Evolutionary conservation across 2,329 filamentous ascomycete genomes (phyloP), one percentile per base, ranked within the genome.

Genomic region (Colletotrichum sidae): DNA sequence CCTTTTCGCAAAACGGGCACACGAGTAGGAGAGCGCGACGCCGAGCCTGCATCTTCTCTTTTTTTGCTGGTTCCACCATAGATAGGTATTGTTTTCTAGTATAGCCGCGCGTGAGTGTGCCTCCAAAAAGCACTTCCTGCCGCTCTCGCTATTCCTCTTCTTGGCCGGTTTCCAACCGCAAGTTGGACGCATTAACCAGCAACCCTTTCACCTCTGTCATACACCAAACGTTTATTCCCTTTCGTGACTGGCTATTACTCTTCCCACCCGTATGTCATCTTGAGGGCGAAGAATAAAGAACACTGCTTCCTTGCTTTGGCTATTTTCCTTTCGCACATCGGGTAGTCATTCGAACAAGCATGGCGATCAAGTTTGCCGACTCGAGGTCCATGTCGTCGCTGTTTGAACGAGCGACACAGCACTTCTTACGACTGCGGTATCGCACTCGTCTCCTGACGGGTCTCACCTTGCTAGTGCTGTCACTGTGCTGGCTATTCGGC

Each of bases 401-500:
- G 13, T 34, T 35, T 15, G 46, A 58, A 11, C 34, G 15, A 12
- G 15, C 17, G 8, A 33, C 17, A 6, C 4, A 53, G 3, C 12
- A 15, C 42, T 6, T 34, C 13, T 53, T 34, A 3, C 57, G 57
- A 7, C n/a, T 49, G 17, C 41, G 41, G 0, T 37, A 49, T 10
- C 57, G 49, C 2, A 13, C 42, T 13, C 41, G 50, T 4, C 7
- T 60, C 10, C 13, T 34, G 15, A 9, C n/a, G 2, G 35, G 34
- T 8, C 13, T 54, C 37, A 25, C 17, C n/a, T 45, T 60, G 8
- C 15, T 49, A 2, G 3, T 39, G 3, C 13, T 54, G 17, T 60
- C 42, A 10, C 1, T 15, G 35, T 49, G 42, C 25, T 53, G 13
- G 57, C 50, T 60, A 9, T 60, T 34, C 42, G 35, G 42, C 15